Base-by-base conservation (phyloP, 352 stramenopile genomes). In the Phytophthora ohioensis region DNA sequence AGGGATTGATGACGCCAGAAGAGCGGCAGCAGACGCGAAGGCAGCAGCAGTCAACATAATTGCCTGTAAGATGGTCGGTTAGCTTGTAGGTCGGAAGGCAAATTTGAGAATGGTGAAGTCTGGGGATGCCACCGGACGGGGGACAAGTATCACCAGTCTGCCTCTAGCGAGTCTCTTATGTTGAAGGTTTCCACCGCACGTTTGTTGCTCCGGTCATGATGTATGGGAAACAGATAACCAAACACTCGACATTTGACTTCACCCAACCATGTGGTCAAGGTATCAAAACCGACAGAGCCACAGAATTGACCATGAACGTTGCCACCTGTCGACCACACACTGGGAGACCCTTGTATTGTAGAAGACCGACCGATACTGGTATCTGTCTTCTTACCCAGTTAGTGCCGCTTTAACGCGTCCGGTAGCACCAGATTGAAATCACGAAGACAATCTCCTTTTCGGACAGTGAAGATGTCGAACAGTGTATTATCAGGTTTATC, bases 31-130 rank as follows among this genome's bases (percentile, higher is more conserved):
- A 5, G 59, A 63, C 17, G 27, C 51, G 43, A 69, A 57, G 43
- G 61, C 52, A 38, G 59, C 48, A 53, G 59, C 48, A 47, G 59
- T 49, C n/a, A 67, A 12, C 59, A 67, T 27, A 27, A 27, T 61
- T 12, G 32, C 42, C 34, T 67, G 12, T 13, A 27, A 10, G 30
- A 8, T 38, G n/a, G 15, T 42, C 10, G 12, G 58, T 4, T 47
- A 48, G 2, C 55, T 53, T 34, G 39, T 34, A 4, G 55, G 12
- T 35, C 11, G 31, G 56, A 47, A 42, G 13, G 56, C 32, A 45
- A 64, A 64, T 64, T 52, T 6, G 42, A 54, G n/a, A 64, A 47
- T 64, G 56, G 17, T 38, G 15, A n/a, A 56, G 5, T 21, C 21
- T 27, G 21, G 21, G 21, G 21, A 27, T 27, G 21, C 21, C 21